Conservation (phyloP, 2,329 filamentous ascomycete genomes). For the Tolypocladium nubicola region DNA sequence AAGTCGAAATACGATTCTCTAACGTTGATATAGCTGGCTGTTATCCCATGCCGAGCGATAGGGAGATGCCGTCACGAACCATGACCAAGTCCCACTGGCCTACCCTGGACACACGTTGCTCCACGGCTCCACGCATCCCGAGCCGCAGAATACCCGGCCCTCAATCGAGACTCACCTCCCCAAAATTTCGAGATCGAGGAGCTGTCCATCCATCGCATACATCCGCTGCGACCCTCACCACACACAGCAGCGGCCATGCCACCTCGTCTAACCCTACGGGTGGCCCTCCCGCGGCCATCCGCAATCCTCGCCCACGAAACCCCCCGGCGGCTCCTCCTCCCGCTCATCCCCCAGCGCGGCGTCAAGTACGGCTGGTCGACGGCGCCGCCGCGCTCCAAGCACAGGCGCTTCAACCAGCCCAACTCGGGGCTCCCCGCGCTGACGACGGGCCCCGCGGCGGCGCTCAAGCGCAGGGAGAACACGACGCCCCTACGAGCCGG, state of each 20-base stretch:
- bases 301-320: conserved; percentile 13
- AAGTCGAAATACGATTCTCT: neutral
- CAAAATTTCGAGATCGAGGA: conserved; percentile 7
- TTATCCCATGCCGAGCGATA: neutral
- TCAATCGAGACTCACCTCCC: conserved; percentile 1
- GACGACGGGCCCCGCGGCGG: conserved; percentile 48
- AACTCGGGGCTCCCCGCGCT: conserved; percentile 44
- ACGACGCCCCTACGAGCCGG: conserved; percentile 64
- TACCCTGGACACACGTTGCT: neutral
- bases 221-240: conserved; percentile 4
- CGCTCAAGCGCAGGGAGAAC: conserved; percentile 45
- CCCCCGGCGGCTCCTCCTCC: conserved; percentile 30
- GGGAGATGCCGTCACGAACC: neutral
- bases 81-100: neutral
- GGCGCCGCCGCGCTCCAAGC: conserved; percentile 38
- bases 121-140: neutral
- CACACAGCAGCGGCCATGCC: conserved; percentile 26
- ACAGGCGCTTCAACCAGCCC: conserved; percentile 50
- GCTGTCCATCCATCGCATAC: neutral
- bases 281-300: conserved; percentile 29
- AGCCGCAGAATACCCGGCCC: conserved; percentile 7
- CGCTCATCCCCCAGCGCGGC: conserved; percentile 35
- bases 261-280: conserved; percentile 31
- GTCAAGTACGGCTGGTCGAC: conserved; percentile 54
- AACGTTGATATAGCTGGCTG: neutral